A percentile compares a stretch with the other conserved stretches of the same genome.
These are phyloP conservation scores for Aphanomyces invadans DNA, from an alignment of 352 stramenopile genomes.

Conservation along the genomic window DNA sequence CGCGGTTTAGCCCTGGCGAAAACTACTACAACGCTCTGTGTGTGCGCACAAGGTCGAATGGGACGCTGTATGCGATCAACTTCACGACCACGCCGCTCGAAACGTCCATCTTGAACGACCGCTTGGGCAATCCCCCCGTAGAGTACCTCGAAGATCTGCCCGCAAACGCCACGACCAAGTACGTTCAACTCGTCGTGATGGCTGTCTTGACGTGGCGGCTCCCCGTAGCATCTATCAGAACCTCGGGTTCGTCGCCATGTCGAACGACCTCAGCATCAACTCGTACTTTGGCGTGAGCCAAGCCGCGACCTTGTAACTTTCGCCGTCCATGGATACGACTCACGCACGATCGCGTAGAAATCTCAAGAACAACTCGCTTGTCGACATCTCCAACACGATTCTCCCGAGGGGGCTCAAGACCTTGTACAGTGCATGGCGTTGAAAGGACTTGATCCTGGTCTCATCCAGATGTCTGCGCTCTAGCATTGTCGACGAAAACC, in stretches of 20 bases:
- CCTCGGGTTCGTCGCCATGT: background rate
- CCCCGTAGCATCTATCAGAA: background rate
- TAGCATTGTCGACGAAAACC: background rate
- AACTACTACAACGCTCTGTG: slow-evolving; percentile 1
- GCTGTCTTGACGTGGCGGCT: background rate
- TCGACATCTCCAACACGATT: slow-evolving; percentile 10
- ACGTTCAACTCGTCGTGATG: background rate
- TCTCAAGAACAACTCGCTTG: slow-evolving; percentile 2
- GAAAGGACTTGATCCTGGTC: too few species aligned
- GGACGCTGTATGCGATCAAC: background rate
- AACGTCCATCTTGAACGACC: background rate
- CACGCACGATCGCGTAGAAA: background rate
- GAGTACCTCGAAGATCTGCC: slow-evolving; percentile 7
- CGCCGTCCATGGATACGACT: background rate
- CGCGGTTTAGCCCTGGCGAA: background rate
- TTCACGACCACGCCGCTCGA: background rate
- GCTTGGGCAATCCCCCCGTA: background rate
- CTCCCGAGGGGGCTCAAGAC: background rate
- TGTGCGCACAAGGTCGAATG: background rate
- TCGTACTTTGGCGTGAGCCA: background rate
- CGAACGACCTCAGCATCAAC: slow-evolving; percentile 7
- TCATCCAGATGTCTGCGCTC: too few species aligned
- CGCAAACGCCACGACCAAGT: background rate
- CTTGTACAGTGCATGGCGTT: background rate
- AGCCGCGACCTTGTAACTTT: background rate